These are phyloP conservation scores for Parsonsia alboflavescens DNA, from an alignment of 257 asterid species.

Conservation along the genomic window DNA sequence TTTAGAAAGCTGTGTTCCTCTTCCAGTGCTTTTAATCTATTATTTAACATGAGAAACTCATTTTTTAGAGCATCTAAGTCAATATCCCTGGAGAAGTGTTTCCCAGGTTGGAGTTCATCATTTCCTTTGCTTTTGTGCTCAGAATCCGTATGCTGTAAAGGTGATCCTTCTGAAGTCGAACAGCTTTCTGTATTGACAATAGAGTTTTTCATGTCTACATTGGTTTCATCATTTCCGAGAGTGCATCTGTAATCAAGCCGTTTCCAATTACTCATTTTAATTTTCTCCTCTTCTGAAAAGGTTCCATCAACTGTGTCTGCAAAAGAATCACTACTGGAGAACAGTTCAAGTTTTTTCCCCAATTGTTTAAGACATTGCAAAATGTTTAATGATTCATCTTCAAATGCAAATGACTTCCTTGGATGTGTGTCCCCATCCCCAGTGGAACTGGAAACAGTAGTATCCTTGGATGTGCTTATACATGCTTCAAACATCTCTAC, in stretches of 20 bases:
- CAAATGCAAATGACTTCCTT: constrained; percentile 22
- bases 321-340: constrained; percentile 25
- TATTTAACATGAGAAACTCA: constrained; percentile 37
- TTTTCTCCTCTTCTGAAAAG: constrained; percentile 23
- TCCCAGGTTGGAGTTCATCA: constrained; percentile 15
- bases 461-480: constrained; percentile 9
- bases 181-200: constrained; percentile 12
- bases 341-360: constrained; percentile 34
- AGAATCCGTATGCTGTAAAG: constrained; percentile 4
- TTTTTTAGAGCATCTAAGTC: constrained; percentile 28
- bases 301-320: constrained; percentile 13
- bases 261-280: constrained; percentile 16
- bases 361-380: constrained; percentile 32
- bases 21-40: constrained; percentile 42
- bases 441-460: constrained; percentile 7
- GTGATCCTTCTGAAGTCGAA: constrained; percentile 16
- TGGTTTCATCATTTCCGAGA: constrained; percentile 24
- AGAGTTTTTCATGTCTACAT: constrained; percentile 10
- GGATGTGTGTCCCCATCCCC: constrained; percentile 13
- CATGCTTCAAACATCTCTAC: constrained; percentile 15
- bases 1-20: constrained; percentile 41
- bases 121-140: constrained; percentile 16
- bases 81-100: constrained; percentile 14
- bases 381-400: constrained; percentile 41
- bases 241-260: constrained; percentile 9